Percentiles rank a stretch among this genome's conserved stretches.
Conservation (phyloP, 305 asterid species). For the Solanum hybrid region DNA sequence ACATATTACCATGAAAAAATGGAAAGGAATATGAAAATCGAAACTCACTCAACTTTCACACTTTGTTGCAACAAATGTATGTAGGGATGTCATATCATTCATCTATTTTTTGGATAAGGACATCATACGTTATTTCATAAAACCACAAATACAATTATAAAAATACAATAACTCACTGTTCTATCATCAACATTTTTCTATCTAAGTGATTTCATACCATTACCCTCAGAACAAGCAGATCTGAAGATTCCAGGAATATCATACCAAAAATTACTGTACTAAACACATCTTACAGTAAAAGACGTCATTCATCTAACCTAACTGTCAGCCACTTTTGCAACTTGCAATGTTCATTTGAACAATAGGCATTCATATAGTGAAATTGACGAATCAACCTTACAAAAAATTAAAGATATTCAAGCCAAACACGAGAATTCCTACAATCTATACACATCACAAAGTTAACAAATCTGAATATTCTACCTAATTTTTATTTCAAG, state of each 20-base stretch:
- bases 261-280: background rate
- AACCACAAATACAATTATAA: too few species aligned
- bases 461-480: background rate
- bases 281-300: background rate
- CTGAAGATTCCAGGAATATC: background rate
- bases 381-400: background rate
- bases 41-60: background rate
- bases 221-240: background rate
- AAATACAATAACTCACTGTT: too few species aligned
- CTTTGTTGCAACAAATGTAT: background rate
- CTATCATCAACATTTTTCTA: background rate
- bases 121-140: too few species aligned
- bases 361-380: background rate
- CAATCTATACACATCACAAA: background rate
- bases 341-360: background rate
- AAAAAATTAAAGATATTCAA: background rate
- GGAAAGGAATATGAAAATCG: background rate
- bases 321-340: background rate
- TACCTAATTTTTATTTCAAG: background rate
- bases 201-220: background rate
- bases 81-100: background rate
- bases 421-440: background rate
- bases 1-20: too few species aligned
- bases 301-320: background rate
- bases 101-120: too few species aligned